phyloP scores from a whole-genome alignment of 2,329 filamentous ascomycete species.

The Aaosphaeria pasadenensis region DNA sequence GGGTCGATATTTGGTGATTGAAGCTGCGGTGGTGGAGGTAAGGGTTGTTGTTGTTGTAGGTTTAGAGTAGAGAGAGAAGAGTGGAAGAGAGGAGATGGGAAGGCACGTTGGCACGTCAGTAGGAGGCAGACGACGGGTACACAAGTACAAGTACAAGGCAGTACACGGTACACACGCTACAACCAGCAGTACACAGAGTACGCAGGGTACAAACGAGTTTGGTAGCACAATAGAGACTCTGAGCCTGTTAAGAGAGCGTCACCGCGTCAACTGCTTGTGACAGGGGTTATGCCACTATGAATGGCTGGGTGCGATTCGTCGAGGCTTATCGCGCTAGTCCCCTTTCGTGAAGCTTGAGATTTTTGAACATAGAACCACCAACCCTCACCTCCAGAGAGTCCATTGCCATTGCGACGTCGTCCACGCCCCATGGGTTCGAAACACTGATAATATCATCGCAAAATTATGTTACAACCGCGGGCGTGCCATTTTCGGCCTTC shows the following conservation, averaged over 20 bases:
- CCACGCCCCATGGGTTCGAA: slow-evolving; percentile 2
- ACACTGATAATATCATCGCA: neutral
- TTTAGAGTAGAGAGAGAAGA: neutral
- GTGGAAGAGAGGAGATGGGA: slow-evolving; percentile 1
- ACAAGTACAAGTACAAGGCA: too few species aligned
- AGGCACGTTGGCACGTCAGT: neutral
- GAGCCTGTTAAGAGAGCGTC: too few species aligned
- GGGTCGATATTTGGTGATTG: neutral
- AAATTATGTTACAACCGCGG: slow-evolving; percentile 64
- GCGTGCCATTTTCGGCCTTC: slow-evolving; percentile 54
- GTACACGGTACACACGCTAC: too few species aligned
- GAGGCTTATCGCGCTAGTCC: slow-evolving; percentile 14
- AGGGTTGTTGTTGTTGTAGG: neutral
- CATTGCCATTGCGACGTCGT: slow-evolving; percentile 16
- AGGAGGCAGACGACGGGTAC: neutral
- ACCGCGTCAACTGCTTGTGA: too few species aligned
- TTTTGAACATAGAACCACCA: slow-evolving; percentile 15
- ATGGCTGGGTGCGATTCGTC: neutral
- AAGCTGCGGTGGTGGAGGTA: neutral
- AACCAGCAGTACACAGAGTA: too few species aligned
- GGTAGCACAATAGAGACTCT: too few species aligned
- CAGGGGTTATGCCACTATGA: neutral
- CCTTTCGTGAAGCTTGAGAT: slow-evolving; percentile 23
- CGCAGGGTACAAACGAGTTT: too few species aligned
- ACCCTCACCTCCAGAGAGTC: neutral